A percentile compares a stretch with the other conserved stretches of the same genome.
Conservation (phyloP, 2,329 filamentous ascomycete genomes). For the Curvularia eragrostidis region DNA sequence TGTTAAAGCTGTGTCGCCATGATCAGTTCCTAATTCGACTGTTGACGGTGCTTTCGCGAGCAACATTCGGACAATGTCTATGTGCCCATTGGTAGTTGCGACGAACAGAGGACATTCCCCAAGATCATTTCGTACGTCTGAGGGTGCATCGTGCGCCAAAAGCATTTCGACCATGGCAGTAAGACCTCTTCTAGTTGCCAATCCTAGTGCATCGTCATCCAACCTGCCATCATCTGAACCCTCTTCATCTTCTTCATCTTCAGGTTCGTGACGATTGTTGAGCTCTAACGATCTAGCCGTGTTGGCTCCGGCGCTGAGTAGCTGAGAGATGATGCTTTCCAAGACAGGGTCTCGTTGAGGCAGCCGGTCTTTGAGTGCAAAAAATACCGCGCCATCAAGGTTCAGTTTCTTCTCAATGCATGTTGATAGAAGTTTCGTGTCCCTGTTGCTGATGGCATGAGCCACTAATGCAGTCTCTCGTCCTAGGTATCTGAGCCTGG, state of each 20-base stretch:
- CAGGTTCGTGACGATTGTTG: neutral
- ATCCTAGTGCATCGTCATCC: neutral
- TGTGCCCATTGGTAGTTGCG: neutral
- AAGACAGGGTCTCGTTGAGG: neutral
- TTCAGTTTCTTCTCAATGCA: neutral
- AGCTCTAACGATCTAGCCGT: neutral
- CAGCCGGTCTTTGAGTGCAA: neutral
- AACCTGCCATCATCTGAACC: neutral
- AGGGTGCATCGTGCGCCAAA: neutral
- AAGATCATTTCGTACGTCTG: neutral
- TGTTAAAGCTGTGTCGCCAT: neutral
- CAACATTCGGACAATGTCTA: neutral
- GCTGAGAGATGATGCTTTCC: constrained; percentile 5
- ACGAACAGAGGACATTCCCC: neutral
- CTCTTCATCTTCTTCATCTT: neutral
- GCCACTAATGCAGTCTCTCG: neutral
- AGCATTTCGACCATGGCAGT: neutral
- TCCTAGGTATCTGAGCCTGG: neutral
- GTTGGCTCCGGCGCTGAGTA: constrained; percentile 14
- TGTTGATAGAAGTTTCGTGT: neutral
- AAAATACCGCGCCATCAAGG: neutral
- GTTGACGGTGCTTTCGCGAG: neutral
- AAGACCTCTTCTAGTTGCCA: neutral
- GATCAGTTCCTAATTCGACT: neutral
- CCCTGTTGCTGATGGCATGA: neutral